Percentiles rank a stretch among this genome's conserved stretches.
phyloP scores from a whole-genome alignment of 208 protist genomes.

The Leishmania amazonensis region DNA sequence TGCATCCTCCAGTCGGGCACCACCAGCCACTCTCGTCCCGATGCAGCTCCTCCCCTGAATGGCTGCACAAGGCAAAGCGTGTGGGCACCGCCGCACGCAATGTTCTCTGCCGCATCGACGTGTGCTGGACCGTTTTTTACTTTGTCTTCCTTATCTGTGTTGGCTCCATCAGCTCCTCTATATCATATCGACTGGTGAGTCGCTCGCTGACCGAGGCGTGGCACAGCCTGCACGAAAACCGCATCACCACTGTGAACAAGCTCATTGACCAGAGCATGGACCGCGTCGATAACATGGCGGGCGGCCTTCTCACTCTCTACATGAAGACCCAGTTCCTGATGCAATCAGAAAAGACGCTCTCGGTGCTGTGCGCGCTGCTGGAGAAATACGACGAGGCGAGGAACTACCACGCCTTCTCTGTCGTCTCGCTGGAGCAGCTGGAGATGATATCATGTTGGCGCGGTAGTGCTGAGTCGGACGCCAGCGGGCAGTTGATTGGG shows the following conservation, averaged over 20 bases:
- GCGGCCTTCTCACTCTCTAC: not conserved
- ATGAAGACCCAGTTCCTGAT: not conserved
- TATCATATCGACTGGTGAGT: not conserved
- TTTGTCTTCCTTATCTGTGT: slow-evolving; percentile 5
- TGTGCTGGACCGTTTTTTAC: slow-evolving; percentile 6
- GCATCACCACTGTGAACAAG: slow-evolving; percentile 4
- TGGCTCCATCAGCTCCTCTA: not conserved
- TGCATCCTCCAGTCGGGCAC: not conserved
- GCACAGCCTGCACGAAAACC: slow-evolving; percentile 10
- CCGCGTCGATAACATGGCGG: slow-evolving; percentile 1
- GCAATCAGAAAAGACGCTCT: not conserved
- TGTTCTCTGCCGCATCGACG: slow-evolving; percentile 12
- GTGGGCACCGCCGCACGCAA: not conserved
- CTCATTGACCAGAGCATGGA: not conserved
- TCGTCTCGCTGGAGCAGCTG: not conserved
- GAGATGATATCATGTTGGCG: slow-evolving; percentile 9
- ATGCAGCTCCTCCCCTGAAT: not conserved
- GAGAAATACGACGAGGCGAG: not conserved
- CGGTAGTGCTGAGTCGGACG: not conserved
- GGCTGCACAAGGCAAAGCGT: not conserved
- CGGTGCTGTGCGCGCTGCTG: not conserved
- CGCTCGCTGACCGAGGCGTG: not conserved
- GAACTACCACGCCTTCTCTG: not conserved
- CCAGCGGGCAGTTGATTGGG: not conserved
- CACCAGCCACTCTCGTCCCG: not conserved